Conservation (phyloP, 345 rosid genomes). For the Geranium rotundifolium region DNA sequence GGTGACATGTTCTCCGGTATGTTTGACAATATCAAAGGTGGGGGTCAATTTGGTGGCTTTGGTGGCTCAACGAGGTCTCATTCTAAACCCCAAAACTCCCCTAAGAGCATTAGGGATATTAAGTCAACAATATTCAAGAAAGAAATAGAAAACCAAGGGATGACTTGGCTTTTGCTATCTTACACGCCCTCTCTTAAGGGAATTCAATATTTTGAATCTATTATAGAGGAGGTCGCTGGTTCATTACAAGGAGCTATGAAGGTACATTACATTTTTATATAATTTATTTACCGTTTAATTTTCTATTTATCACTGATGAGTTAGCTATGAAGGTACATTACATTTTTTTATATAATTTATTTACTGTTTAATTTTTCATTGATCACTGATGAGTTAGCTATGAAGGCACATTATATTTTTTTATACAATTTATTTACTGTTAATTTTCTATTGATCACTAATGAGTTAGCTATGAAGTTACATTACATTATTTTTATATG, state of each 20-base stretch:
- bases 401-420: no score
- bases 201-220: constrained; percentile 44
- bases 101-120: constrained; percentile 34
- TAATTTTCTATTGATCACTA: no score
- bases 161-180: constrained; percentile 82
- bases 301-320: no score
- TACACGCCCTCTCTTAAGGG: constrained; percentile 40
- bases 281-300: no score
- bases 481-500: no score
- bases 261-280: constrained; percentile 35
- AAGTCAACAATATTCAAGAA: constrained; percentile 46
- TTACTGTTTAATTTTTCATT: no score
- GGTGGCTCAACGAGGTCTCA: constrained; percentile 44
- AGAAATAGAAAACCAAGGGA: constrained; percentile 58
- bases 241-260: constrained; percentile 69
- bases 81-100: constrained; percentile 29
- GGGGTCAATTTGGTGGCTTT: constrained; percentile 37
- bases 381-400: no score
- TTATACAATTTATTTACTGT: no score
- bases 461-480: no score
- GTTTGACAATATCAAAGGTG: constrained; percentile 29
- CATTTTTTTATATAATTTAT: no score
- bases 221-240: constrained; percentile 45
- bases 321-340: no score
- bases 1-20: constrained; percentile 53